Percentiles rank a stretch among this genome's conserved stretches.
These are phyloP conservation scores for Talaromyces islandicus DNA, from an alignment of 2,329 filamentous ascomycete genomes.

Conservation along the genomic window DNA sequence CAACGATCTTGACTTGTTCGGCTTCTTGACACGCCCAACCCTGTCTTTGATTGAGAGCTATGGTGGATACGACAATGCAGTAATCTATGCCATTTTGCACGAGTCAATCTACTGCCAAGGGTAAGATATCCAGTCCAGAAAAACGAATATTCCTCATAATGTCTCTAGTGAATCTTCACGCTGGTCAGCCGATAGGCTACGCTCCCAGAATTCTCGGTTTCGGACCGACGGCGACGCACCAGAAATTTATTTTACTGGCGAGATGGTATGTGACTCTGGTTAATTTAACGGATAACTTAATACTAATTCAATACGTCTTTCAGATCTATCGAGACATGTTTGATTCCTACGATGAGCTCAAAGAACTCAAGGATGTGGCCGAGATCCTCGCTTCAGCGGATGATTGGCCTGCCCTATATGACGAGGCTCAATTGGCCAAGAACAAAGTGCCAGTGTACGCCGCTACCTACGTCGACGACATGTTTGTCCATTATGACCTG, in stretches of 20 bases:
- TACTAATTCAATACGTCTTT: neutral
- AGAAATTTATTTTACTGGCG: constrained; percentile 75
- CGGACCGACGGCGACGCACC: constrained; percentile 36
- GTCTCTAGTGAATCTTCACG: constrained; percentile 49
- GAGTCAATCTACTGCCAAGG: constrained; percentile 81
- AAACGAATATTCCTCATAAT: constrained; percentile 23
- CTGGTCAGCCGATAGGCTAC: constrained; percentile 62
- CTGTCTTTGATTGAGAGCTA: constrained; percentile 62
- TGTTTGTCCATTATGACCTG: constrained; percentile 80
- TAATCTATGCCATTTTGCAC: constrained; percentile 82
- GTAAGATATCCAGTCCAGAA: constrained; percentile 22
- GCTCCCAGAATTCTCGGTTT: constrained; percentile 37
- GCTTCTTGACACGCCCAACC: constrained; percentile 67
- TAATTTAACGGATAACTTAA: neutral
- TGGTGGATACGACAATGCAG: constrained; percentile 65
- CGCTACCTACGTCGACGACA: constrained; percentile 76
- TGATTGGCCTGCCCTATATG: constrained; percentile 73
- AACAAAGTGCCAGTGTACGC: constrained; percentile 85
- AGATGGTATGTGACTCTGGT: constrained; percentile 56
- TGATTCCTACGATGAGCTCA: constrained; percentile 70
- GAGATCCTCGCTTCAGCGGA: constrained; percentile 61
- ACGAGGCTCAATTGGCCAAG: constrained; percentile 62
- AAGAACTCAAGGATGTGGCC: constrained; percentile 61
- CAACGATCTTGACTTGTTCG: constrained; percentile 68
- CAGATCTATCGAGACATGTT: constrained; percentile 77